phyloP scores from a whole-genome alignment of 2,329 filamentous ascomycete genomes.

The Fusarium veterinarium region DNA sequence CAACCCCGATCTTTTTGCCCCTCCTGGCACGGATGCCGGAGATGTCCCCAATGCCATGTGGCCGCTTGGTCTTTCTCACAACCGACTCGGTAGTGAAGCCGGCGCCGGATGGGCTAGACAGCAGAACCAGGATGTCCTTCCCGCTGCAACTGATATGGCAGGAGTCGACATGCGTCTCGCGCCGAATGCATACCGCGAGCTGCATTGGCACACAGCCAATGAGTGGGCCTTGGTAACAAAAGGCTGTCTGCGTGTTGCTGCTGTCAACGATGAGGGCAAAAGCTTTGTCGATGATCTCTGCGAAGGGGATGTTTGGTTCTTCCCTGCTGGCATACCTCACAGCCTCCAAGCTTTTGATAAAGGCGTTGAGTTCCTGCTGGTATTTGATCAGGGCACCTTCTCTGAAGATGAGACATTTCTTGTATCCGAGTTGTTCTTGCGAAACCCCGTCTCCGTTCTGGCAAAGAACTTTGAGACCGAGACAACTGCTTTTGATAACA shows the following conservation, averaged over 20 bases:
- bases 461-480: constrained; percentile 23
- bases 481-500: constrained; percentile 13
- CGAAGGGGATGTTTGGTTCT: constrained; percentile 15
- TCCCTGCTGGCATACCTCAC: constrained; percentile 15
- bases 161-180: constrained; percentile 21
- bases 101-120: constrained; percentile 17
- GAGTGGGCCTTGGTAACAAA: constrained; percentile 20
- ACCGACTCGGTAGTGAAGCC: constrained; percentile 9
- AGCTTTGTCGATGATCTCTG: constrained; percentile 16
- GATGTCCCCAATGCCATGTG: constrained; percentile 21
- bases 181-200: constrained; percentile 2
- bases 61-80: constrained; percentile 12
- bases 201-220: constrained; percentile 12
- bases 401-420: constrained; percentile 21
- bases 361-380: constrained; percentile 8
- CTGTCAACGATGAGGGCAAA: constrained; percentile 8
- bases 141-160: constrained; percentile 6
- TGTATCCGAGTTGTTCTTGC: constrained; percentile 11
- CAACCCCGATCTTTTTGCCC: constrained; percentile 13
- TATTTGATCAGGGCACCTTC: constrained; percentile 11
- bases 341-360: constrained; percentile 11
- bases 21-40: constrained; percentile 6
- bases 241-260: constrained; percentile 10
- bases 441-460: constrained; percentile 15
- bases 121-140: constrained; percentile 9